Conservation (phyloP, 73 alveolate genomes). For the Stentor coeruleus region DNA sequence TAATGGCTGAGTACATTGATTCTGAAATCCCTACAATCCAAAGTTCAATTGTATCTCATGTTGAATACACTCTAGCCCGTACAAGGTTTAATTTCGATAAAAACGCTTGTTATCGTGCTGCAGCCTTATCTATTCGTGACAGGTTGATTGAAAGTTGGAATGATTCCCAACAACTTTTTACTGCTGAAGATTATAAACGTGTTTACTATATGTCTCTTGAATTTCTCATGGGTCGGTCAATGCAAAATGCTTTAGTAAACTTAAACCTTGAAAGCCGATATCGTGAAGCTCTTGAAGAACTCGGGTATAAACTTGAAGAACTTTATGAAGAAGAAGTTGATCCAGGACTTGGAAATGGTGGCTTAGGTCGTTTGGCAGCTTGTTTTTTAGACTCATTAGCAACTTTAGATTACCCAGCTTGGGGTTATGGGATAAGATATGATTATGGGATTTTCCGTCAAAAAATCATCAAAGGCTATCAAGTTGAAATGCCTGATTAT, state of each 20-base stretch:
- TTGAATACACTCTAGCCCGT: slow-evolving; percentile 84
- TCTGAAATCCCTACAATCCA: slow-evolving; percentile 12
- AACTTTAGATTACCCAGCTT: slow-evolving; percentile 96
- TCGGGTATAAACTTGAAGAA: slow-evolving; percentile 87
- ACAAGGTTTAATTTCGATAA: slow-evolving; percentile 81
- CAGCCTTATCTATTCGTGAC: slow-evolving; percentile 93
- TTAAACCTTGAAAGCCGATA: slow-evolving; percentile 83
- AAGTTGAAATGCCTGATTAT: slow-evolving; percentile 98
- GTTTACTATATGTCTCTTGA: slow-evolving; percentile 96
- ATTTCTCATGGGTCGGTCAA: slow-evolving; percentile 93
- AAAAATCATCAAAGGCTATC: slow-evolving; percentile 90
- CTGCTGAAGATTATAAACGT: slow-evolving; percentile 36
- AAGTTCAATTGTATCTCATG: slow-evolving; percentile 11
- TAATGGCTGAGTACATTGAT: slow-evolving; percentile 11
- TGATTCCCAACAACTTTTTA: slow-evolving; percentile 70
- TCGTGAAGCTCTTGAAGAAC: slow-evolving; percentile 50
- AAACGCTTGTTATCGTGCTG: slow-evolving; percentile 84
- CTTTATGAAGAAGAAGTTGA: slow-evolving; percentile 96
- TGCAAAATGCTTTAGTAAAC: slow-evolving; percentile 96
- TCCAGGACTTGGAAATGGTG: slow-evolving; percentile 99
- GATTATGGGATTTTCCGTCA: slow-evolving; percentile 99
- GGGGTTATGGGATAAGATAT: slow-evolving; percentile 99
- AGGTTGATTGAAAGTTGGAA: slow-evolving; percentile 95
- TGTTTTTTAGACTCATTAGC: slow-evolving; percentile 99
- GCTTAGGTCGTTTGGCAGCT: slow-evolving; percentile 99